Evolutionary conservation across 352 stramenopile genomes (phyloP).

Genomic region (Phytopythium litorale): DNA sequence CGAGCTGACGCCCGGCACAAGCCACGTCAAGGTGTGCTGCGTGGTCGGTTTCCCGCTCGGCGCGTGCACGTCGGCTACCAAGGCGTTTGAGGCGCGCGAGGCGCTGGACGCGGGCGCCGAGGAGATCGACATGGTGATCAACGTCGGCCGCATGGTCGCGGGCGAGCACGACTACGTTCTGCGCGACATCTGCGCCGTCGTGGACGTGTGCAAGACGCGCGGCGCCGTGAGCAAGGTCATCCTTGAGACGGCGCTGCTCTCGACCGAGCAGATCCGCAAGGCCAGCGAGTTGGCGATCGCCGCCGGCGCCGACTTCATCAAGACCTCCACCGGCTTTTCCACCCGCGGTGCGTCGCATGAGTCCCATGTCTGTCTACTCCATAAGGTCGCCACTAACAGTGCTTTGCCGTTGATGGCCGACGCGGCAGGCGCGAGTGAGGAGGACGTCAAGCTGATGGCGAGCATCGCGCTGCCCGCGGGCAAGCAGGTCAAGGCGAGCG

Average conservation of each 20-base stretch:
- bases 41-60: slow-evolving; percentile 81
- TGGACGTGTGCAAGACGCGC: slow-evolving; percentile 60
- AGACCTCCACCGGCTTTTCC: slow-evolving; percentile 85
- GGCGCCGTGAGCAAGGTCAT: slow-evolving; percentile 76
- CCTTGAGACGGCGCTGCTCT: slow-evolving; percentile 78
- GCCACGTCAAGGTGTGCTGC: slow-evolving; percentile 77
- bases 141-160: slow-evolving; percentile 57
- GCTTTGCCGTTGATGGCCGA: neutral
- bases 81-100: slow-evolving; percentile 68
- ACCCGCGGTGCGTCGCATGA: slow-evolving; percentile 39
- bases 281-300: slow-evolving; percentile 65
- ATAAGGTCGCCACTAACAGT: neutral
- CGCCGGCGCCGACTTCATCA: slow-evolving; percentile 82
- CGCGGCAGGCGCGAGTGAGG: slow-evolving; percentile 53
- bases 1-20: slow-evolving; percentile 23
- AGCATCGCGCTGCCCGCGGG: slow-evolving; percentile 47
- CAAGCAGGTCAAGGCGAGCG: slow-evolving; percentile 82
- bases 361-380: no score
- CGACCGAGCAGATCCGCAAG: slow-evolving; percentile 58
- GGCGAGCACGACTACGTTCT: slow-evolving; percentile 73
- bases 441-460: slow-evolving; percentile 75
- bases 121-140: slow-evolving; percentile 89
- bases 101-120: slow-evolving; percentile 68
- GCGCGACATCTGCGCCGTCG: slow-evolving; percentile 68
- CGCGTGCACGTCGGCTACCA: slow-evolving; percentile 47